Evolutionary conservation across 2,329 filamentous ascomycete genomes (phyloP).

Genomic region (Pseudocercospora crystallina): DNA sequence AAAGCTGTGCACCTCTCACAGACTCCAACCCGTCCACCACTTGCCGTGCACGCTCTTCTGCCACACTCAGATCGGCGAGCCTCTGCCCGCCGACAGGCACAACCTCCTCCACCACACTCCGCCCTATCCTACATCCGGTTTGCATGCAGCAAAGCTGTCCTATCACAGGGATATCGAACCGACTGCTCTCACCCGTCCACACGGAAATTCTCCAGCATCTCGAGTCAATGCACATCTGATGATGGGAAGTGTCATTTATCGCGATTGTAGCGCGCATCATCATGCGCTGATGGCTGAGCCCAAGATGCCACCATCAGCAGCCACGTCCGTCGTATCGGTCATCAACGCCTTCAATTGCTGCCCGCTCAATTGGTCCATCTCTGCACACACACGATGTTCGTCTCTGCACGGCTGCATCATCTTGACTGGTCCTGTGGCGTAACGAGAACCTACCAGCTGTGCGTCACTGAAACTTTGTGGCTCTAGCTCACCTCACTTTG

Average conservation of each 20-base stretch:
- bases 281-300: not conserved
- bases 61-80: slow-evolving; percentile 1
- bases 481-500: slow-evolving; percentile 3
- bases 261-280: not conserved
- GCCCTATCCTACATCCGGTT: not conserved
- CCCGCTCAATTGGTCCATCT: not conserved
- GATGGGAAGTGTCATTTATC: not conserved
- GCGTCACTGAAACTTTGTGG: slow-evolving; percentile 1
- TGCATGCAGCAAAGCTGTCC: not conserved
- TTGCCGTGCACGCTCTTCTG: no score
- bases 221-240: slow-evolving; percentile 1
- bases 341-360: not conserved
- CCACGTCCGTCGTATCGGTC: not conserved
- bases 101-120: not conserved
- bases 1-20: not conserved
- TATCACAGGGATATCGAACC: not conserved
- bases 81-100: not conserved
- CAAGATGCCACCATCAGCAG: not conserved
- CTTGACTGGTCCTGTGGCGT: slow-evolving; percentile 2
- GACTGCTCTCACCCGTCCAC: not conserved
- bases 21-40: not conserved
- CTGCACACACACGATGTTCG: not conserved
- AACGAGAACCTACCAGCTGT: not conserved
- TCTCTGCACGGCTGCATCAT: not conserved
- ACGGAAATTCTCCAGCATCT: slow-evolving; percentile 1